These are phyloP conservation scores for Leccinellum albellum DNA, from an alignment of 768 basidiomycete species.

Conservation along the genomic window DNA sequence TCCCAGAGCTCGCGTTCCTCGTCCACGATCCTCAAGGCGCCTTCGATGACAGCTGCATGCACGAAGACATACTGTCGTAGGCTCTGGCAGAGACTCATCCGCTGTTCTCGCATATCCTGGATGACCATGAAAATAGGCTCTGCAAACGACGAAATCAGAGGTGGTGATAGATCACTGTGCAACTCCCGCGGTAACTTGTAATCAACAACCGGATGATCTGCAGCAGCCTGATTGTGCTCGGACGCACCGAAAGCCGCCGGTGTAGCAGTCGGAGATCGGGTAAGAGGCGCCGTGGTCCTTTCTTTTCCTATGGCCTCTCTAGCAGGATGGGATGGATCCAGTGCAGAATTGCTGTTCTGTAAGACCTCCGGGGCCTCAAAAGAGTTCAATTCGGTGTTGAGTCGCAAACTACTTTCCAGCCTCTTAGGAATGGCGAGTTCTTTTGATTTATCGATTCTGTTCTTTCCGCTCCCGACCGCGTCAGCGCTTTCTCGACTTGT, in stretches of 20 bases:
- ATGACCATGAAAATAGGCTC: conserved; percentile 81
- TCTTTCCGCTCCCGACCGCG: conserved; percentile 10
- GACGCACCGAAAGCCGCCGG: neutral
- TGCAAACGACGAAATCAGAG: conserved; percentile 55
- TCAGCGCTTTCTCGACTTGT: conserved; percentile 13
- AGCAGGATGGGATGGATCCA: neutral
- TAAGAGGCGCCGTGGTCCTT: neutral
- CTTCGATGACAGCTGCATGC: conserved; percentile 81
- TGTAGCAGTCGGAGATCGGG: neutral
- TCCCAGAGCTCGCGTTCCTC: conserved; percentile 52
- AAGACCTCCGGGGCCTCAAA: neutral
- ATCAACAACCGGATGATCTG: conserved; percentile 36
- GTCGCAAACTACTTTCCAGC: neutral
- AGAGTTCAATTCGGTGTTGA: conserved; percentile 1
- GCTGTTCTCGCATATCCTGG: conserved; percentile 92
- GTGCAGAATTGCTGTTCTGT: neutral
- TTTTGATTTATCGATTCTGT: conserved; percentile 9
- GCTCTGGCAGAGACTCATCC: conserved; percentile 96
- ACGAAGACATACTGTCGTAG: conserved; percentile 93
- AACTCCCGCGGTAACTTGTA: conserved; percentile 62
- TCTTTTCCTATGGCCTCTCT: conserved; percentile 2
- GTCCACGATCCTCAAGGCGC: conserved; percentile 71
- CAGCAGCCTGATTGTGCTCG: conserved; percentile 11
- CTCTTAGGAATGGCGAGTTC: neutral
- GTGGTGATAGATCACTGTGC: conserved; percentile 52